These are phyloP conservation scores for Emericellopsis atlantica DNA, from an alignment of 2,329 filamentous ascomycete genomes.

Conservation along the genomic window DNA sequence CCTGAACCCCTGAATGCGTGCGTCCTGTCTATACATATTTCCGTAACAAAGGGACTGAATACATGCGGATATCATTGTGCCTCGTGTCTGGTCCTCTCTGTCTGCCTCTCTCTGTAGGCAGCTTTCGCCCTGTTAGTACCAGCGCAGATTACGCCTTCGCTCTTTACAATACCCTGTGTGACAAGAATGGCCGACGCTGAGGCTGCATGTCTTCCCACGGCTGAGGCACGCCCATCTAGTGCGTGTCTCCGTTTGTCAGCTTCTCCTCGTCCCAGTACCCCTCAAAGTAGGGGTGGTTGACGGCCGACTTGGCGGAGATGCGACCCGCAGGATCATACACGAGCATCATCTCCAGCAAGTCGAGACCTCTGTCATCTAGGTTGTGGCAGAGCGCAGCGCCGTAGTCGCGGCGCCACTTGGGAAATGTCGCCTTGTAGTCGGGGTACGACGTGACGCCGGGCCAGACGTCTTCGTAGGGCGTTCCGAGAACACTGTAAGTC, in stretches of 20 bases:
- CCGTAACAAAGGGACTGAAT: too few species aligned
- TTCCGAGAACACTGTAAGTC: constrained; percentile 56
- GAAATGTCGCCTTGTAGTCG: constrained; percentile 86
- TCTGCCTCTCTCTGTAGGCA: neutral
- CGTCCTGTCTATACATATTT: too few species aligned
- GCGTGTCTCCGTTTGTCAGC: neutral
- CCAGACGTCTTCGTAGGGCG: constrained; percentile 71
- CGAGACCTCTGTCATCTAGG: constrained; percentile 59
- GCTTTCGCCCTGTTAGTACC: neutral
- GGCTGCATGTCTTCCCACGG: neutral
- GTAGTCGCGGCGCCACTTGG: constrained; percentile 72
- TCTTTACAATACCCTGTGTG: neutral
- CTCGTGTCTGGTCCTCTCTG: too few species aligned
- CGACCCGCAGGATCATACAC: constrained; percentile 79
- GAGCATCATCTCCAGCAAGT: constrained; percentile 58
- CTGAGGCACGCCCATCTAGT: neutral
- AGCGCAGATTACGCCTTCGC: neutral
- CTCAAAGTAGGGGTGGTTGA: constrained; percentile 71
- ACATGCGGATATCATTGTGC: too few species aligned
- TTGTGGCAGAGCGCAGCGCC: constrained; percentile 53
- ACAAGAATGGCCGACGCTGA: neutral
- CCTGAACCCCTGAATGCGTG: too few species aligned
- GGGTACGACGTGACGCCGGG: constrained; percentile 90
- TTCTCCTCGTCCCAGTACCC: constrained; percentile 12
- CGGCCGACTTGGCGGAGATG: constrained; percentile 81